Evolutionary conservation across 176 grass and related monocot genomes (phyloP).

Genomic region (Carex parvula): DNA sequence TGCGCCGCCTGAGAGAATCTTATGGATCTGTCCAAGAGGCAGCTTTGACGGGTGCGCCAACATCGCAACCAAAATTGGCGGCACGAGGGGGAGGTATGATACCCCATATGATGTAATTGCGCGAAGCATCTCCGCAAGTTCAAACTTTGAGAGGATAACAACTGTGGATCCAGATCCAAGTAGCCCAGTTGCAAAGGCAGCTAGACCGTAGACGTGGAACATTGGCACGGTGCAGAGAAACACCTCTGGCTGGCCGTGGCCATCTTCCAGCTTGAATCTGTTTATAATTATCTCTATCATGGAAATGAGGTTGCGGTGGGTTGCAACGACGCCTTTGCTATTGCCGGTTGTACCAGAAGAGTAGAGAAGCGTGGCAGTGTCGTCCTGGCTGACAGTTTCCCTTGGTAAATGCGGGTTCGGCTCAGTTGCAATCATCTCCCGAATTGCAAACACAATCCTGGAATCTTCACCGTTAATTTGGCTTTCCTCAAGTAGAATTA

Average conservation of each 20-base stretch:
- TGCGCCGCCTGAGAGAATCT: slow-evolving; percentile 71
- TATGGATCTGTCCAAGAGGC: slow-evolving; percentile 48
- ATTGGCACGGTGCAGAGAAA: slow-evolving; percentile 97
- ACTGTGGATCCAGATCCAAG: slow-evolving; percentile 85
- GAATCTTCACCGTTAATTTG: slow-evolving; percentile 24
- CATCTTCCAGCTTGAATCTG: slow-evolving; percentile 68
- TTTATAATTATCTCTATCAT: slow-evolving; percentile 92
- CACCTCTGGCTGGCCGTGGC: slow-evolving; percentile 32
- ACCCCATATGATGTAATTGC: slow-evolving; percentile 56
- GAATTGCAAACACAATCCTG: slow-evolving; percentile 61
- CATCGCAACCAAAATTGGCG: slow-evolving; percentile 88
- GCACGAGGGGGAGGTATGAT: slow-evolving; percentile 90
- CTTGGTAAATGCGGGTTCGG: slow-evolving; percentile 27
- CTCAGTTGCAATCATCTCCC: slow-evolving; percentile 51
- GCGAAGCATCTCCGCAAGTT: slow-evolving; percentile 75
- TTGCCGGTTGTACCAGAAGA: slow-evolving; percentile 88
- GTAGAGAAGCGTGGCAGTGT: slow-evolving; percentile 87
- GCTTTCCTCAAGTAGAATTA: slow-evolving; percentile 57
- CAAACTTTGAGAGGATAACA: slow-evolving; percentile 86
- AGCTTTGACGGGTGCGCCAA: slow-evolving; percentile 44
- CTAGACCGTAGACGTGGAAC: slow-evolving; percentile 96
- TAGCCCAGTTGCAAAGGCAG: slow-evolving; percentile 83
- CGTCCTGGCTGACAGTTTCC: slow-evolving; percentile 61
- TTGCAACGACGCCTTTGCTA: slow-evolving; percentile 92
- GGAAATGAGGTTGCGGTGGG: slow-evolving; percentile 81